A percentile compares a stretch with the other conserved stretches of the same genome.
Conservation (phyloP, 805 yeast species). For the Saccharomycopsis sp. region DNA sequence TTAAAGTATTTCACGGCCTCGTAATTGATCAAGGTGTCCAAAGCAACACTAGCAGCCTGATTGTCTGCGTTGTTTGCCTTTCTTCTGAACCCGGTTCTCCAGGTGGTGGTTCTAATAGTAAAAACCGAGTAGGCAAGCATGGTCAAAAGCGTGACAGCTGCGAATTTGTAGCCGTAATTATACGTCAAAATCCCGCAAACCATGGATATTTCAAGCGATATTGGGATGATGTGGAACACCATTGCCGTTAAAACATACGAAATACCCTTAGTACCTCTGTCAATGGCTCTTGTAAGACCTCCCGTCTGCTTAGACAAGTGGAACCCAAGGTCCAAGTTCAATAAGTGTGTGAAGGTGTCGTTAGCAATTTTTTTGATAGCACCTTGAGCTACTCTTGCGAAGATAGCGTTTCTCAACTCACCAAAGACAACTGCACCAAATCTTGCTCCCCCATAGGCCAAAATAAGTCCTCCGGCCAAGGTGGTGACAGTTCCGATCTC, state of each 20-base stretch:
- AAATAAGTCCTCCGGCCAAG: constrained; percentile 56
- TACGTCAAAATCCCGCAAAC: constrained; percentile 93
- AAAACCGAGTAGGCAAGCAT: constrained; percentile 85
- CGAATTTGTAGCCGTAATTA: constrained; percentile 84
- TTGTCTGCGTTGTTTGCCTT: constrained; percentile 91
- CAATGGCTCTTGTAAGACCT: constrained; percentile 92
- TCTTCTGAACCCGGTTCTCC: constrained; percentile 91
- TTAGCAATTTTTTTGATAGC: constrained; percentile 88
- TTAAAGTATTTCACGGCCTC: constrained; percentile 94
- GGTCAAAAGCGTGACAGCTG: constrained; percentile 80
- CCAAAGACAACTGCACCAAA: constrained; percentile 94
- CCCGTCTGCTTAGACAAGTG: constrained; percentile 92
- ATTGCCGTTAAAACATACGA: constrained; percentile 87
- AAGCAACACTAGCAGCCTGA: constrained; percentile 88
- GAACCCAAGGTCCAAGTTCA: constrained; percentile 81
- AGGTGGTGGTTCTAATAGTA: constrained; percentile 87
- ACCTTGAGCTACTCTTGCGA: constrained; percentile 90
- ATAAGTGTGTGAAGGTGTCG: constrained; percentile 77
- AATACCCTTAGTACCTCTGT: constrained; percentile 96
- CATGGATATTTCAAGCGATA: constrained; percentile 82
- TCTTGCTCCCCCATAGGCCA: constrained; percentile 90
- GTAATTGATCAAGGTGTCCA: constrained; percentile 88
- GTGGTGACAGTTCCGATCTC: constrained; percentile 60
- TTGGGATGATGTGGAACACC: constrained; percentile 96
- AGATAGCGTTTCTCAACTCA: constrained; percentile 89